A percentile compares a stretch with the other conserved stretches of the same genome.
These are phyloP conservation scores for Phaeophleospora eucalypticola DNA, from an alignment of 2,329 filamentous ascomycete genomes.

Conservation along the genomic window DNA sequence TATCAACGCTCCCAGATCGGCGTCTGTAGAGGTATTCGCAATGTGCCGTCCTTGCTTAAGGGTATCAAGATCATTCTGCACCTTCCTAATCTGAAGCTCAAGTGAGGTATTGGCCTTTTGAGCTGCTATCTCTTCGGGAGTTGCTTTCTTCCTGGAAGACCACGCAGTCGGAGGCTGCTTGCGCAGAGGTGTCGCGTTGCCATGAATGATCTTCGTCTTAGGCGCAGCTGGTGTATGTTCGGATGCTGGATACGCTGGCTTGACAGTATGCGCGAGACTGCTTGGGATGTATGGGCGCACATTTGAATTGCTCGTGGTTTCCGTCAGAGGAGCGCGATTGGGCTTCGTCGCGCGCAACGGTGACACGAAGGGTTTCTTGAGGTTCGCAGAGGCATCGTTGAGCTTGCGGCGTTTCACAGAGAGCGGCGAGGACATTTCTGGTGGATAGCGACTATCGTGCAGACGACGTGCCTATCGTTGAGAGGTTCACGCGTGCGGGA, in stretches of 20 bases:
- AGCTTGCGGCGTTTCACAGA: conserved; percentile 58
- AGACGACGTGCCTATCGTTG: no score
- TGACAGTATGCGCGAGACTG: conserved; percentile 29
- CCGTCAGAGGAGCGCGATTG: conserved; percentile 15
- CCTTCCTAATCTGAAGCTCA: conserved; percentile 36
- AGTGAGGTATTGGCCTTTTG: conserved; percentile 25
- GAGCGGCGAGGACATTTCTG: conserved; percentile 18
- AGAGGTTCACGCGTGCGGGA: conserved; percentile 1
- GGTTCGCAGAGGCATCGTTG: conserved; percentile 53
- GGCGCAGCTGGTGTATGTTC: no score
- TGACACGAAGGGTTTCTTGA: conserved; percentile 69
- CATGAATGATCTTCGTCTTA: conserved; percentile 3
- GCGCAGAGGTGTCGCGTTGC: conserved; percentile 32
- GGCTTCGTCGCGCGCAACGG: conserved; percentile 52
- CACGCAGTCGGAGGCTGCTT: conserved; percentile 32
- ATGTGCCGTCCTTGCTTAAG: conserved; percentile 52
- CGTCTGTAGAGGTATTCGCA: conserved; percentile 44
- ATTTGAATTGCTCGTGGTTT: conserved; percentile 15
- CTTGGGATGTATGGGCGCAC: conserved; percentile 26
- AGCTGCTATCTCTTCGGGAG: conserved; percentile 23
- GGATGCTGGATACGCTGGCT: conserved; percentile 2
- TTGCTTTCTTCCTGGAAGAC: conserved; percentile 17
- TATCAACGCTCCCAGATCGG: conserved; percentile 54
- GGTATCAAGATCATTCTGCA: conserved; percentile 48
- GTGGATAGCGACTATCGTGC: no score